phyloP scores from a whole-genome alignment of 2,329 filamentous ascomycete genomes.

The Zasmidium cellare region DNA sequence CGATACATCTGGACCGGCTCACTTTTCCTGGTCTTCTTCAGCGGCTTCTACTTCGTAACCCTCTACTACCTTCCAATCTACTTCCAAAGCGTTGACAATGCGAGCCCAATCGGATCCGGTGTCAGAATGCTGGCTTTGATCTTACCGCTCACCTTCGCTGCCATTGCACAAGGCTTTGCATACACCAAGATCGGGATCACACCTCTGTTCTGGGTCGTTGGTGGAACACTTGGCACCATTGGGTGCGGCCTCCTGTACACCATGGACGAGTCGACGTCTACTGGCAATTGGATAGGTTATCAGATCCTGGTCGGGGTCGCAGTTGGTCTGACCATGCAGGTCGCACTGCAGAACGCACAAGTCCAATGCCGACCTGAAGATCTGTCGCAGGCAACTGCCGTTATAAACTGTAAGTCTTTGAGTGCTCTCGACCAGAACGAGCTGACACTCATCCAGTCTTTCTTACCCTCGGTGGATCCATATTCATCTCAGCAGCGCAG shows the following conservation, averaged over 20 bases:
- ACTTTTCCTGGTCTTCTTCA: background rate
- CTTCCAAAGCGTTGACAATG: slow-evolving; percentile 43
- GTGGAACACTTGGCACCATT: slow-evolving; percentile 16
- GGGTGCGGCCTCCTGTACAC: slow-evolving; percentile 25
- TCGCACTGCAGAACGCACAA: slow-evolving; percentile 40
- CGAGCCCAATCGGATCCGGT: slow-evolving; percentile 39
- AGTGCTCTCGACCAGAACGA: background rate
- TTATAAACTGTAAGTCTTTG: slow-evolving; percentile 24
- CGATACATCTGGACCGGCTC: too few species aligned
- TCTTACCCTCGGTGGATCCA: slow-evolving; percentile 39
- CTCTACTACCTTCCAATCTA: slow-evolving; percentile 41
- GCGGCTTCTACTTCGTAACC: background rate
- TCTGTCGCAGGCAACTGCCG: slow-evolving; percentile 37
- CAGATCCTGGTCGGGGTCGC: slow-evolving; percentile 53
- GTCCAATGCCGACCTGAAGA: slow-evolving; percentile 32
- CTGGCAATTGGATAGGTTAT: slow-evolving; percentile 55
- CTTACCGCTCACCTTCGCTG: slow-evolving; percentile 24
- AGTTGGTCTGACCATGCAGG: slow-evolving; percentile 44
- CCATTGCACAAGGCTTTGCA: slow-evolving; percentile 7
- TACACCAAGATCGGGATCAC: background rate
- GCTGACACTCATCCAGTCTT: slow-evolving; percentile 25
- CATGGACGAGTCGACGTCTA: slow-evolving; percentile 42
- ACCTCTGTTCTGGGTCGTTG: background rate
- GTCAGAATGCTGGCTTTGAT: slow-evolving; percentile 41
- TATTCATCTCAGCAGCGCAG: slow-evolving; percentile 41